phyloP scores from a whole-genome alignment of 345 rosid species.

The Linum trigynum region DNA sequence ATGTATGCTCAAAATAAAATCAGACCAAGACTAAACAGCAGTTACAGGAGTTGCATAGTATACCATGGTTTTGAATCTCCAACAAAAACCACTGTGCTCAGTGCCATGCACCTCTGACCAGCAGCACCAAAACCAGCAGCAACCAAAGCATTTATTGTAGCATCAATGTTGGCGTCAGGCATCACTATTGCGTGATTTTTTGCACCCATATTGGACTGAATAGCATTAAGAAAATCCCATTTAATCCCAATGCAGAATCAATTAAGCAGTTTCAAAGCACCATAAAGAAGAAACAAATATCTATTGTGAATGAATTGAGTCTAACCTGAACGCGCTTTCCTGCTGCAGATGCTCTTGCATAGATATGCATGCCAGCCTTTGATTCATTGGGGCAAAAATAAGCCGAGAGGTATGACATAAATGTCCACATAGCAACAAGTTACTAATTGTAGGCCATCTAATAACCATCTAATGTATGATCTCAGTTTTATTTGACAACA shows the following conservation, averaged over 20 bases:
- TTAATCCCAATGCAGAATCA: constrained; percentile 5
- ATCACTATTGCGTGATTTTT: constrained; percentile 86
- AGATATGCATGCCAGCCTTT: constrained; percentile 98
- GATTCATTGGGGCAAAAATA: neutral
- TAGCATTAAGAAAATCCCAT: constrained; percentile 19
- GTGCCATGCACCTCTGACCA: constrained; percentile 98
- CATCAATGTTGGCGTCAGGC: constrained; percentile 73
- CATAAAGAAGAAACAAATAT: neutral
- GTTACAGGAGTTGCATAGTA: neutral
- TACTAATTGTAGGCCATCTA: neutral
- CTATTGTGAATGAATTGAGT: constrained; percentile 1
- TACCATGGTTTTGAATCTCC: constrained; percentile 77
- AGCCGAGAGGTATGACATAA: neutral
- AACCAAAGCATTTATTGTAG: constrained; percentile 70
- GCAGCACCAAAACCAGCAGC: constrained; percentile 99
- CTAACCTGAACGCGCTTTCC: constrained; percentile 95
- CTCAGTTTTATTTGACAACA: neutral
- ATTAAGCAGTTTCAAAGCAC: neutral
- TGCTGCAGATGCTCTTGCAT: constrained; percentile 76
- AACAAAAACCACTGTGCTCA: constrained; percentile 84
- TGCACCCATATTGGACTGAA: constrained; percentile 95
- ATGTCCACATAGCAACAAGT: neutral
- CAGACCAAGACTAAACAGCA: neutral
- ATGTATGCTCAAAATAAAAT: neutral
- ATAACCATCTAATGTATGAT: neutral